Base-by-base conservation (phyloP, 495 filamentous ascomycete genomes). In the Neurospora sp. region DNA sequence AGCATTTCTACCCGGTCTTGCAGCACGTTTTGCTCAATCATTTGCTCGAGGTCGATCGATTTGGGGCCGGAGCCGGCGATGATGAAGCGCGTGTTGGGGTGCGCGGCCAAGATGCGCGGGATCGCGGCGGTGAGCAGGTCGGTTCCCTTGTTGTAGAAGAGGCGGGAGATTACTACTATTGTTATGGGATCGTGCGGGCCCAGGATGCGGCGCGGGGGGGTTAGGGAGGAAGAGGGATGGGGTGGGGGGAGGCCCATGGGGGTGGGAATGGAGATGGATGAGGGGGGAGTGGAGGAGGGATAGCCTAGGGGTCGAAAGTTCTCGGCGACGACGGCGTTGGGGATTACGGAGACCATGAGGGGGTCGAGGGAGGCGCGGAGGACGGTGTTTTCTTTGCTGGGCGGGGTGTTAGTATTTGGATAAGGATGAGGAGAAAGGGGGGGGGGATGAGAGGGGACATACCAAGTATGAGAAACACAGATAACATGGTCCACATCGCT, bases 401-500 rank as follows among this genome's bases (percentile, higher is more conserved):
- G 22, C 22, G 72, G 39, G 70, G 38, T 40, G 14, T 70, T 70
- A 72, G 44, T 75, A 75, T n/a, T 3, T n/a, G 74, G 40, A 37
- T n/a, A 40, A 42, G 10, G 14, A 14, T 27, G 22, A 27, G 22
- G 68, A 61, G 22, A 68, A 12, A 59, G 31, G 46, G 35, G 0
- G 35, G 0, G 70, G 39, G 2, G 41, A 3, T 1, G 27, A 31
- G 53, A 10, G 27, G 35, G 31, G 53, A 76, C 86, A 69, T 85
- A 96, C 94, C 95, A 98, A 71, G 96, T 99, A 85, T 99, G 94
- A 78, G 93, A 96, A 75, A 99, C 96, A 75, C 96, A 98, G 71
- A 99, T 96, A 42, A 96, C 94, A 88, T 99, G 96, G 76, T 97
- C 96, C 12, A 99, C 94, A 79, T 99, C 96, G 78, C 96, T 98